Percentiles rank a stretch among this genome's conserved stretches.
Evolutionary conservation across 2,329 filamentous ascomycete genomes (phyloP).

Genomic region (Botrytis fragariae): DNA sequence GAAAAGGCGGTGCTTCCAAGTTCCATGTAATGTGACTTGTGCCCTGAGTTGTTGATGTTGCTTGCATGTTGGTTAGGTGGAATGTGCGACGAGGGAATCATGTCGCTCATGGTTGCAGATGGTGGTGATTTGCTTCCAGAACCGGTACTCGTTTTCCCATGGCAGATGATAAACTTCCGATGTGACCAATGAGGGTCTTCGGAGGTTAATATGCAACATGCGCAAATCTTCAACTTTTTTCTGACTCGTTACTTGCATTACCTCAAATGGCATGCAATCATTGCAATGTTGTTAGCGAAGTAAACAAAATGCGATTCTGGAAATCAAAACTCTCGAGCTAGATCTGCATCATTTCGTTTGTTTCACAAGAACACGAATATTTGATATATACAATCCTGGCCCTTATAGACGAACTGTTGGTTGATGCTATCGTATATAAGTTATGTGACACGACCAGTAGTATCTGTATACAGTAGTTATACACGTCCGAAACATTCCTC

Average conservation of each 20-base stretch:
- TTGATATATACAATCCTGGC: neutral
- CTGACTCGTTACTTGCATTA: neutral
- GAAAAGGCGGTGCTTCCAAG: neutral
- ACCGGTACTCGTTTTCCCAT: conserved; percentile 3
- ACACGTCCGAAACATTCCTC: conserved; percentile 4
- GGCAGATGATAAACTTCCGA: conserved; percentile 4
- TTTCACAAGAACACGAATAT: conserved; percentile 6
- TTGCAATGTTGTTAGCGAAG: neutral
- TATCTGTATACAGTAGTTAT: neutral
- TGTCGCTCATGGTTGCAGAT: conserved; percentile 3
- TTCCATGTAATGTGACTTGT: conserved; percentile 4
- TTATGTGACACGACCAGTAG: neutral
- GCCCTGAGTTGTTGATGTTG: neutral
- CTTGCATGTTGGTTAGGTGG: neutral
- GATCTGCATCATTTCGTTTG: conserved; percentile 19
- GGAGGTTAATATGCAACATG: conserved; percentile 2
- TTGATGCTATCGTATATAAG: neutral
- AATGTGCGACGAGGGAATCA: neutral
- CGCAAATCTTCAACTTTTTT: neutral
- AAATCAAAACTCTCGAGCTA: neutral
- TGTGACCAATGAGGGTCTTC: conserved; percentile 6
- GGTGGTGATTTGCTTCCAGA: conserved; percentile 10
- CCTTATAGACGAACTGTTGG: neutral
- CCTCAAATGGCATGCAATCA: neutral
- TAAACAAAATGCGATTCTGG: neutral